phyloP scores from a whole-genome alignment of 2,329 filamentous ascomycete species.

The Trichoderma citrinoviride region DNA sequence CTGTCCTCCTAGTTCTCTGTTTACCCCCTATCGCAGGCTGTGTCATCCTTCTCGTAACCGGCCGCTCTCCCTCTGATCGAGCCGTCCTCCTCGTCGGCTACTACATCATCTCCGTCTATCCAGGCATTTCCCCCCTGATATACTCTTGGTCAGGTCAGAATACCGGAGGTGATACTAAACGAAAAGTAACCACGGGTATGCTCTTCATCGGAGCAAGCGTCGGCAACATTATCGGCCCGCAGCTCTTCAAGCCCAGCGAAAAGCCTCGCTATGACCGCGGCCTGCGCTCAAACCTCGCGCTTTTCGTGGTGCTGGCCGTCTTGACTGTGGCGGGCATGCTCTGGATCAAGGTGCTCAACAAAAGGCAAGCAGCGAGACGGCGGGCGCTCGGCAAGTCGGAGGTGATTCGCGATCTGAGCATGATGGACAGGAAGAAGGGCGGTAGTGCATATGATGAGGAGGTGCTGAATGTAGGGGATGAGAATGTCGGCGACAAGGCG shows the following conservation, averaged over 20 bases:
- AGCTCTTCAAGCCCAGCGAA: slow-evolving; percentile 57
- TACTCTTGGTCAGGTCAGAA: slow-evolving; percentile 58
- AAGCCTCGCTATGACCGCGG: slow-evolving; percentile 57
- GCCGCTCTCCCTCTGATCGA: slow-evolving; percentile 44
- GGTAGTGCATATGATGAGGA: slow-evolving; percentile 25
- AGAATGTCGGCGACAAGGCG: slow-evolving; percentile 41
- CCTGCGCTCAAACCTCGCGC: slow-evolving; percentile 55
- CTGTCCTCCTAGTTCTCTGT: slow-evolving; percentile 52
- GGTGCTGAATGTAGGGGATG: slow-evolving; percentile 24
- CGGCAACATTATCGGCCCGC: slow-evolving; percentile 64
- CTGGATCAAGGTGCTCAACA: slow-evolving; percentile 49
- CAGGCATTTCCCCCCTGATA: slow-evolving; percentile 53
- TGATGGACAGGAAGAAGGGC: slow-evolving; percentile 37
- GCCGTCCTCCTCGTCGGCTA: slow-evolving; percentile 55
- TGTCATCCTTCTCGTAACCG: slow-evolving; percentile 51
- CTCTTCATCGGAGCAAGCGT: slow-evolving; percentile 61
- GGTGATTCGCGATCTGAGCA: slow-evolving; percentile 51
- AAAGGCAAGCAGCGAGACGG: slow-evolving; percentile 39
- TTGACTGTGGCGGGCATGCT: slow-evolving; percentile 40
- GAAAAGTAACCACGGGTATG: slow-evolving; percentile 60
- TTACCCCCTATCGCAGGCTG: slow-evolving; percentile 57
- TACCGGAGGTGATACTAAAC: slow-evolving; percentile 64
- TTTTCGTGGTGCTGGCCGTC: slow-evolving; percentile 56
- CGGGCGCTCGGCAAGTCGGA: slow-evolving; percentile 43
- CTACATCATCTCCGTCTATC: slow-evolving; percentile 59